Base-by-base conservation (phyloP, 257 asterid species). In the Leonotis leonurus region DNA sequence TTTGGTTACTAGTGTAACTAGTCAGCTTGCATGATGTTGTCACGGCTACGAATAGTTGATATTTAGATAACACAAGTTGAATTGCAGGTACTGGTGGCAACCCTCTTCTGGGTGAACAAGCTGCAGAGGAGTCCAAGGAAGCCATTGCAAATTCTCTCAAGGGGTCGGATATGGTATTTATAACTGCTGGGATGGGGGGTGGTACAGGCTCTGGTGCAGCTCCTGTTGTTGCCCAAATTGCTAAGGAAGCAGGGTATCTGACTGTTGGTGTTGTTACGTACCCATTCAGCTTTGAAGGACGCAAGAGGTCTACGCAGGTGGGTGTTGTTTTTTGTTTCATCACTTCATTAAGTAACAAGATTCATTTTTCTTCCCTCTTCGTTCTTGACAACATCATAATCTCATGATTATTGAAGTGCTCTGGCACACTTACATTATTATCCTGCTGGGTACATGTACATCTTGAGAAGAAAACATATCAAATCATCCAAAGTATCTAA, bases 181-280 rank as follows among this genome's bases (percentile, higher is more conserved):
- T 93, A 83, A 89, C 99, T 41, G 99, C 99, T 1, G 99, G 99
- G 32, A 93, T 93, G 99, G 99, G 99, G 50, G 99, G 99, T 51
- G 99, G 99, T 71, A 93, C 99, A 3, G 99, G 99, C 60, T 93
- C 99, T 48, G 99, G 97, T 73, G 99, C 99, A 60, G 99, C 99
- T 52, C 95, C 97, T 37, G 77, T 93, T 37, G 99, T 90, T 72
- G 97, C 99, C 35, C 89, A 87, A 75, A 84, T 89, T 64, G 83
- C 99, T 4, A 89, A 81, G 75, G 97, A 93, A 72, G 94, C 95
- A 11, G 99, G 97, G 53, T 93, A 89, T 73, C 73, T 93, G 76
- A 93, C 96, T 62, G 99, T 89, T 74, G 99, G 99, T 56, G 99
- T 89, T 17, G 99, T 93, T 56, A 87, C 97, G 18, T 87, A 89